Evolutionary conservation across 352 stramenopile species (phyloP), one percentile per base, ranked within the genome.

Genomic region (Phytophthora tubulina): DNA sequence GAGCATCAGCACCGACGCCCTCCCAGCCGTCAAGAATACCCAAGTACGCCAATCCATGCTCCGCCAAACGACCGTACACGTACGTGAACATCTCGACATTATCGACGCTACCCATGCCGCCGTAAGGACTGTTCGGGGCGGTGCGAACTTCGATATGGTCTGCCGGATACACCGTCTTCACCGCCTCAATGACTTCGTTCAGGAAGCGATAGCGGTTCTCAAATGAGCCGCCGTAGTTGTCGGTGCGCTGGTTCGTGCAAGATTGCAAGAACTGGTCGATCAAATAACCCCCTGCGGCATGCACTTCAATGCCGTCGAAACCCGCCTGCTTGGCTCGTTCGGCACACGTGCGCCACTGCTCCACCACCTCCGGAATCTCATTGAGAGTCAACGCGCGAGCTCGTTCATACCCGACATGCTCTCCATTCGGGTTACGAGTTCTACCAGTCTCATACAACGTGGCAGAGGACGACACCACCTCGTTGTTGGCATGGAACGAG

Each of bases 221-320:
- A 38, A 91, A 73, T 31, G 68, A 88, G 31, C 88, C 91, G 46
- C 89, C 91, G 55, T 96, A 97, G 54, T 84, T 70, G 71, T 96
- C 91, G 0, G 77, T 91, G 21, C 88, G 84, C 13, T 78, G 61
- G 72, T 97, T 98, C 51, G 70, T 84, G 51, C 74, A 54, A 2
- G 57, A 60, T 32, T 82, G 67, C 30, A 82, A 53, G 50, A 82
- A 82, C 66, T 80, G 72, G 45, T 97, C 90, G 59, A 98, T 71
- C 42, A 98, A 79, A 65, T 98, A 98, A 3, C 92, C 93, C 49
- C 98, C 94, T 6, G 88, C 92, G 7, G 45, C 69, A 72, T 97
- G 93, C 36, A 75, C 39, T n/a, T 77, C 70, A 27, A 73, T 58
- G 6, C 70, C 70, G 9, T 77, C 70, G 10, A 80, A 97, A 21